A percentile compares a stretch with the other conserved stretches of the same genome.
Evolutionary conservation across 768 basidiomycete genomes (phyloP).

Genomic region (Trametes elegans): DNA sequence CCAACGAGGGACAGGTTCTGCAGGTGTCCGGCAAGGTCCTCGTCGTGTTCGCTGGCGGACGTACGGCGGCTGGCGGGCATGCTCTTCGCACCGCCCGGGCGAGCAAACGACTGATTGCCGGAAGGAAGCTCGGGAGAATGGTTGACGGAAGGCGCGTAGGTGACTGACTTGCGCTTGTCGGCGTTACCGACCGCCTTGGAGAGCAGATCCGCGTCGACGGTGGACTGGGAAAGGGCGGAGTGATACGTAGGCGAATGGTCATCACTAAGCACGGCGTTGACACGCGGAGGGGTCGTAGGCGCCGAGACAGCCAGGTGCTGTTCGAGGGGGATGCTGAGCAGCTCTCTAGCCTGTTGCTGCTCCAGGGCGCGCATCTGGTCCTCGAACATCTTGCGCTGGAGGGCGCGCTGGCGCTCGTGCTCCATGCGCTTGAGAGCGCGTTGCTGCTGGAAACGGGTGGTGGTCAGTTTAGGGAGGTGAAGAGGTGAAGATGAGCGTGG

Average conservation of each 20-base stretch:
- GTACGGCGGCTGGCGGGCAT: conserved; percentile 92
- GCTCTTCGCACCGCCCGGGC: conserved; percentile 79
- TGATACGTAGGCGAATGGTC: conserved; percentile 46
- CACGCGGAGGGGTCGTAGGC: conserved; percentile 82
- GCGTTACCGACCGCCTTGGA: conserved; percentile 68
- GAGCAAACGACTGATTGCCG: conserved; percentile 52
- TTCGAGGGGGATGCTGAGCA: conserved; percentile 73
- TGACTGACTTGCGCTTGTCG: conserved; percentile 86
- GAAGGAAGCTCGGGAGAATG: conserved; percentile 65
- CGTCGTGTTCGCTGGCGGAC: conserved; percentile 84
- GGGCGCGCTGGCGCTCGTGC: conserved; percentile 84
- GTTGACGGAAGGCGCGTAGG: conserved; percentile 77
- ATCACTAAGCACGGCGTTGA: conserved; percentile 67
- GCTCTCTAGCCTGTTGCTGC: conserved; percentile 84
- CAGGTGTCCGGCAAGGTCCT: conserved; percentile 74
- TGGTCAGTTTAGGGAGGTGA: conserved; percentile 14
- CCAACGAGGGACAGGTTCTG: conserved; percentile 69
- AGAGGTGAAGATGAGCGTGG: background rate
- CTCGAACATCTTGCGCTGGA: conserved; percentile 91
- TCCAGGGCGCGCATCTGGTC: conserved; percentile 95
- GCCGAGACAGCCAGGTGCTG: conserved; percentile 86
- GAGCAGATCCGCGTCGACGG: conserved; percentile 60
- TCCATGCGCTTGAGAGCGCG: conserved; percentile 83
- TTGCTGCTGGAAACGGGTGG: conserved; percentile 45
- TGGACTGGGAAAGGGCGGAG: conserved; percentile 45